Evolutionary conservation across 2,329 filamentous ascomycete genomes (phyloP).

Genomic region (Acephala macrosclerotiorum): DNA sequence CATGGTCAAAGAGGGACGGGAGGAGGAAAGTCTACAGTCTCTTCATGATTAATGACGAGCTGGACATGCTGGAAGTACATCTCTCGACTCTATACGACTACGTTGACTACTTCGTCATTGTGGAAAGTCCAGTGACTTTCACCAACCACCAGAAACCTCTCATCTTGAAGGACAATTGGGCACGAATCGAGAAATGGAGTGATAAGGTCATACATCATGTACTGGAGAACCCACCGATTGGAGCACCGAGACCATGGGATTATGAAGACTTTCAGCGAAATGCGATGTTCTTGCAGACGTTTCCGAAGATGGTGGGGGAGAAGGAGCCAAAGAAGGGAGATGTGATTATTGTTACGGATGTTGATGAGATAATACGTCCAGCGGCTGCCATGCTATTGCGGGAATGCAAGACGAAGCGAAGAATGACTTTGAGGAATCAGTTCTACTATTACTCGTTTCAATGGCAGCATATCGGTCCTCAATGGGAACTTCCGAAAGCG

Average conservation of each 20-base stretch:
- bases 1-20: slow-evolving; percentile 12
- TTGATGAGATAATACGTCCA: slow-evolving; percentile 54
- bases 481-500: slow-evolving; percentile 55
- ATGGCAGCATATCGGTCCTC: slow-evolving; percentile 43
- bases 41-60: slow-evolving; percentile 67
- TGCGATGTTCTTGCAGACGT: slow-evolving; percentile 62
- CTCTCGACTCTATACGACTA: slow-evolving; percentile 62
- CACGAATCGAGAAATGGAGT: slow-evolving; percentile 58
- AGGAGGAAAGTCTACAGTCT: slow-evolving; percentile 65
- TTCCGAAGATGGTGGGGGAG: slow-evolving; percentile 47
- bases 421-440: slow-evolving; percentile 45
- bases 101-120: slow-evolving; percentile 71
- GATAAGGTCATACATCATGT: slow-evolving; percentile 68
- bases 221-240: slow-evolving; percentile 52
- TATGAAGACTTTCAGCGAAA: slow-evolving; percentile 62
- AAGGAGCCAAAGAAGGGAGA: slow-evolving; percentile 46
- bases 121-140: slow-evolving; percentile 66
- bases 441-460: slow-evolving; percentile 52
- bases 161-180: slow-evolving; percentile 59
- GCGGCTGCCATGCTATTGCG: slow-evolving; percentile 44
- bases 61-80: slow-evolving; percentile 72
- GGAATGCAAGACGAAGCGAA: slow-evolving; percentile 46
- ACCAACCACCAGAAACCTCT: slow-evolving; percentile 63
- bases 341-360: slow-evolving; percentile 53
- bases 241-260: slow-evolving; percentile 53